phyloP scores from a whole-genome alignment of 106 monocot genomes.

The Iris macrosiphon region DNA sequence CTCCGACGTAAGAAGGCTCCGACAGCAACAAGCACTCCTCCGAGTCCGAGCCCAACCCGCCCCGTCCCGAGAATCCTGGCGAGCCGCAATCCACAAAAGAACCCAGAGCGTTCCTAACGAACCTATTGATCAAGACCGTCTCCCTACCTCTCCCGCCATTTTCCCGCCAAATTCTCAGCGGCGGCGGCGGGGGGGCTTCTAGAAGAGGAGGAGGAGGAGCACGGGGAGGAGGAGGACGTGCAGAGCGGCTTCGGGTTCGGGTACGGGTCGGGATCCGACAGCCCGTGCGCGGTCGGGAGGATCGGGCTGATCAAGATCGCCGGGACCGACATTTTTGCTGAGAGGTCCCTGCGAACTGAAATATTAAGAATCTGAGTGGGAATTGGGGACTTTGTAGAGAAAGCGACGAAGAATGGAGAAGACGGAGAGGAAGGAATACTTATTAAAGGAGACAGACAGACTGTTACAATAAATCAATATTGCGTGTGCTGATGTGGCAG shows the following conservation, averaged over 20 bases:
- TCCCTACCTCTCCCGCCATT: neutral
- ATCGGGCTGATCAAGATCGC: slow-evolving; percentile 54
- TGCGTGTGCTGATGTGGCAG: too few relatives aligned
- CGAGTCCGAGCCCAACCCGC: slow-evolving; percentile 19
- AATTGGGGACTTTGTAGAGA: neutral
- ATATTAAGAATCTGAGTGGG: too few relatives aligned
- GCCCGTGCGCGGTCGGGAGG: slow-evolving; percentile 21
- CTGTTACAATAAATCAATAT: too few relatives aligned
- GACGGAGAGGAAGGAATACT: too few relatives aligned
- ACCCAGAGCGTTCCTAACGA: slow-evolving; percentile 36
- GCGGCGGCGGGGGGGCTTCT: slow-evolving; percentile 11
- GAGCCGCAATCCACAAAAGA: slow-evolving; percentile 59
- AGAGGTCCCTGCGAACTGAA: neutral
- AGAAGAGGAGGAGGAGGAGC: slow-evolving; percentile 34
- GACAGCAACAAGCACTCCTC: slow-evolving; percentile 17
- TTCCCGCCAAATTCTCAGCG: neutral
- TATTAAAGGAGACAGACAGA: too few relatives aligned
- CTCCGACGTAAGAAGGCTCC: slow-evolving; percentile 24
- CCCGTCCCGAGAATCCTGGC: slow-evolving; percentile 7
- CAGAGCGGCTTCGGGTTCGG: slow-evolving; percentile 27
- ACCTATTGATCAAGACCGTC: neutral
- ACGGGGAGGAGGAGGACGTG: slow-evolving; percentile 48
- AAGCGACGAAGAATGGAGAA: too few relatives aligned
- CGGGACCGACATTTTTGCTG: slow-evolving; percentile 53
- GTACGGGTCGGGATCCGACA: slow-evolving; percentile 12